Evolutionary conservation across 306 rosid species (phyloP).

Genomic region (Cucurbita ficifolia): DNA sequence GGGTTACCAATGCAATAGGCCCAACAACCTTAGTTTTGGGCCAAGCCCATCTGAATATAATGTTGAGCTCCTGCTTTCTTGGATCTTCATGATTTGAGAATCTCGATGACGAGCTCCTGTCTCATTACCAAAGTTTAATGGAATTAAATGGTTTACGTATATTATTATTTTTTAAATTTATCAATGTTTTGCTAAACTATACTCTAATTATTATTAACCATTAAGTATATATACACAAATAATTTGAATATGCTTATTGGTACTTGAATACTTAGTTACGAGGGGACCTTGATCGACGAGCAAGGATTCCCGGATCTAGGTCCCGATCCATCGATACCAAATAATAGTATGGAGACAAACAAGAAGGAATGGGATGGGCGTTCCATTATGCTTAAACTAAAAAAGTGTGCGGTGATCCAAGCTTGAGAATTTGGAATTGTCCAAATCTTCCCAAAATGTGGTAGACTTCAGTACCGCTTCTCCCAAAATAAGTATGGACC

Average conservation of each 20-base stretch:
- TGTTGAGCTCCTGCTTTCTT: constrained; percentile 34
- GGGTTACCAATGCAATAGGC: neutral
- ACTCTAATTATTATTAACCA: no score
- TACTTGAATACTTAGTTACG: no score
- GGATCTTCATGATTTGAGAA: constrained; percentile 58
- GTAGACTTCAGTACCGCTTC: neutral
- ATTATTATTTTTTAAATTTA: no score
- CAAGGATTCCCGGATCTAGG: neutral
- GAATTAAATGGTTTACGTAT: no score
- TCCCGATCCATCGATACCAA: neutral
- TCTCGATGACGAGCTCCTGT: constrained; percentile 86
- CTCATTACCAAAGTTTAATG: neutral
- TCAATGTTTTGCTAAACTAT: no score
- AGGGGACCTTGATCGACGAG: neutral
- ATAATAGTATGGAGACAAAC: neutral
- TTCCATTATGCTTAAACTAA: neutral
- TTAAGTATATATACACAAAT: no score
- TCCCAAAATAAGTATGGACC: neutral
- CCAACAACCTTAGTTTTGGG: neutral
- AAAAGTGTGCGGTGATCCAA: constrained; percentile 59
- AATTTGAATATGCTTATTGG: no score
- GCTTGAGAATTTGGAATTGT: neutral
- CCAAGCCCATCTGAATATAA: constrained; percentile 43
- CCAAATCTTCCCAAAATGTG: neutral
- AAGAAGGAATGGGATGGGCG: no score